Conservation (phyloP, 2,329 filamentous ascomycete genomes). For the Colletotrichum tropicale region DNA sequence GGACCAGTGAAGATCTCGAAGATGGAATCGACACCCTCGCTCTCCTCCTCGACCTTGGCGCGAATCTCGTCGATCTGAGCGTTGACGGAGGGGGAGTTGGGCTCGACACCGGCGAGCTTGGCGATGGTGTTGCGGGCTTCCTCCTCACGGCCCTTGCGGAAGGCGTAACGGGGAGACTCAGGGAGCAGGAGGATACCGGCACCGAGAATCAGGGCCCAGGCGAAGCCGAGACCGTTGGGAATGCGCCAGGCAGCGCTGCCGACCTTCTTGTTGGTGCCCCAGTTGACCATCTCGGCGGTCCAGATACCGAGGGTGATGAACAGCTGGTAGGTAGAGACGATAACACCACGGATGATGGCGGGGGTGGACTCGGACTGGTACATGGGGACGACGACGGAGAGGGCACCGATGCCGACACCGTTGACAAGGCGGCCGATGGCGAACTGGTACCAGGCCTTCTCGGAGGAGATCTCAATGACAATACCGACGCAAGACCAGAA, state of each 20-base stretch:
- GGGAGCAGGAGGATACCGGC: constrained; percentile 56
- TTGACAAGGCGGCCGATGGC: constrained; percentile 69
- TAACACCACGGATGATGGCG: constrained; percentile 65
- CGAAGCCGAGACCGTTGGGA: constrained; percentile 60
- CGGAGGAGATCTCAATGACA: constrained; percentile 65
- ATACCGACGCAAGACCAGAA: constrained; percentile 69
- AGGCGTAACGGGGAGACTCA: constrained; percentile 59
- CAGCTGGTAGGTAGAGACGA: constrained; percentile 70
- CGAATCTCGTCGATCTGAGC: constrained; percentile 57
- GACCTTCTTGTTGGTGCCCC: constrained; percentile 54
- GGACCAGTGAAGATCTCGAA: constrained; percentile 71
- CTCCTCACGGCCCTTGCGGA: constrained; percentile 48
- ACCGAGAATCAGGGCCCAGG: constrained; percentile 59
- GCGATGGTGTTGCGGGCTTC: constrained; percentile 55
- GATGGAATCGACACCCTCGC: constrained; percentile 46
- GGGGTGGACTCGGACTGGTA: constrained; percentile 72
- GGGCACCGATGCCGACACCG: constrained; percentile 67
- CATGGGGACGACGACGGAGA: constrained; percentile 70
- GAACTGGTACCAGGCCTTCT: constrained; percentile 64
- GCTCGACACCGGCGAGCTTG: constrained; percentile 45
- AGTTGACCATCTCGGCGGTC: constrained; percentile 63
- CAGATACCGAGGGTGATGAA: constrained; percentile 74
- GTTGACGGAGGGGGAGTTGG: constrained; percentile 43
- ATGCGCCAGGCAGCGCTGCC: constrained; percentile 66
- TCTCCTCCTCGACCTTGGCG: constrained; percentile 54